Base-by-base conservation (phyloP, 805 yeast genomes). In the Ogataea methylovora region DNA sequence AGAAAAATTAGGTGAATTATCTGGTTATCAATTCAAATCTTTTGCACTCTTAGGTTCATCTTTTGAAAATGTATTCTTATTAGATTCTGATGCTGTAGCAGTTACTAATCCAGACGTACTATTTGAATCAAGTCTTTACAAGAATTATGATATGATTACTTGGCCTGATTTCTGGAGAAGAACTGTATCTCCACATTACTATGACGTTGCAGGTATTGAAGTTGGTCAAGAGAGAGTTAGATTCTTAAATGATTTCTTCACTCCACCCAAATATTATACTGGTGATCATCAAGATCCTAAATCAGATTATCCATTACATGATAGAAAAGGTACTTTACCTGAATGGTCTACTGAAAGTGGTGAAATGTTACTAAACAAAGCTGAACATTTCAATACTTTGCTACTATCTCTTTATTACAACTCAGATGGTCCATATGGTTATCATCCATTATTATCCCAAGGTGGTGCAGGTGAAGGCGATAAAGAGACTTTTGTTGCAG, bases 141-240 rank as follows among this genome's bases (percentile, higher is more conserved):
- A 45, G 20, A 51, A 58, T 11, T 54, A 60, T 25, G 82, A 84
- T 3, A 54, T 80, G 53, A 66, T 80, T 22, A 64, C 77, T 2
- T 80, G 87, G 87, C 88, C 87, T 1, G 87, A 80, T 56, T 76
- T 76, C 40, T 80, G 88, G 87, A 65, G 73, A 46, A 65, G 88
- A 39, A 72, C 82, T 4, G 73, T 84, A 0, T 66, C 81, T 1
- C 86, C 87, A 2, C 51, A 58, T 24, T 70, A 69, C 43, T 80
- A 77, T 51, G 58, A 69, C 21, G 31, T 46, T 2, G 28, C 49
- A 5, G 53, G 51, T 18, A 20, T 24, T 7, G 25, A 25, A 12
- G 28, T 74, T 2, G 62, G 66, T 13, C 48, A 52, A 24, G 33
- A 30, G 13, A 43, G 50, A 19, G 34, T 40, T 11, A 37, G 58